Conservation (phyloP, 2,329 filamentous ascomycete species). For the Hymenoscyphus repandus region DNA sequence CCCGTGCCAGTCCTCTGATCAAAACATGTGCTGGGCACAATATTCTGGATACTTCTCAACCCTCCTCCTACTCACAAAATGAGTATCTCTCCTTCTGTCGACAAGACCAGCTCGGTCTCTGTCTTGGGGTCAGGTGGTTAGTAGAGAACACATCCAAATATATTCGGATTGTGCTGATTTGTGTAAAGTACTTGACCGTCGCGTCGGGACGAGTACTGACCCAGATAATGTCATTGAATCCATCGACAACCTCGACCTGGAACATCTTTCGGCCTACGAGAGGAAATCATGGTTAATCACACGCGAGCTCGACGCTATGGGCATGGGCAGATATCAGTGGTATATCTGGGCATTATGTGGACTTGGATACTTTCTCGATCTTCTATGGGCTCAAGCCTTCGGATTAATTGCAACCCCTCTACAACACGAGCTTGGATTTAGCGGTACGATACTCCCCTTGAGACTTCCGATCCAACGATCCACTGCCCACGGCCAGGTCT, state of each 20-base stretch:
- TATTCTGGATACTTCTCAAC: too few relatives aligned
- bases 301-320: conserved; percentile 2
- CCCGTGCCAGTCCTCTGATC: too few relatives aligned
- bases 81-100: too few relatives aligned
- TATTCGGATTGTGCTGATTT: neutral
- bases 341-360: conserved; percentile 26
- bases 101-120: too few relatives aligned
- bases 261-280: neutral
- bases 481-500: too few relatives aligned
- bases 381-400: conserved; percentile 24
- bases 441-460: too few relatives aligned
- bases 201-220: neutral
- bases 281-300: neutral
- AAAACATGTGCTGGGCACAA: too few relatives aligned
- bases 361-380: conserved; percentile 27
- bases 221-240: neutral
- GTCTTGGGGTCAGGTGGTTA: too few relatives aligned
- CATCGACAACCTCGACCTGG: neutral
- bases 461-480: too few relatives aligned
- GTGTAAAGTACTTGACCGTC: neutral
- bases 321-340: conserved; percentile 27
- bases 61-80: too few relatives aligned
- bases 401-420: conserved; percentile 22
- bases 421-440: conserved; percentile 19
- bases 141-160: neutral